These are phyloP conservation scores for Flaveria sonorensis DNA, from an alignment of 129 eudicot genomes.

Conservation along the genomic window DNA sequence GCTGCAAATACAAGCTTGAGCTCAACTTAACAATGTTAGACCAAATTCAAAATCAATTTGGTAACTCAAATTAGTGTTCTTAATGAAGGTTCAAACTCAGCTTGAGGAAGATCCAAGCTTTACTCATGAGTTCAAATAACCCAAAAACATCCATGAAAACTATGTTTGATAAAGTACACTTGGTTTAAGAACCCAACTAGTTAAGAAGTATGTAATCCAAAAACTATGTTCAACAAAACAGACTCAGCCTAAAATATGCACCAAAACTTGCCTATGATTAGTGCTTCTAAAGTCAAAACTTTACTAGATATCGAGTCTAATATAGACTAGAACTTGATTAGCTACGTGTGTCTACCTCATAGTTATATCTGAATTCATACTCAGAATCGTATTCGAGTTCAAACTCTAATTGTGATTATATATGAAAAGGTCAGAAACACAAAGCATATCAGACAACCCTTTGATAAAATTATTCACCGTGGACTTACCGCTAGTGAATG, in stretches of 20 bases:
- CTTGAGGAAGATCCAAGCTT: not conserved
- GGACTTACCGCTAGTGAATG: conserved; percentile 77
- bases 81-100: not conserved
- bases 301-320: not conserved
- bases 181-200: not conserved
- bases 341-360: not conserved
- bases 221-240: not conserved
- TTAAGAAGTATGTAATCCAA: not conserved
- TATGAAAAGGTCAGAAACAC: not conserved
- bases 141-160: not conserved
- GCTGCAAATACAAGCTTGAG: not conserved
- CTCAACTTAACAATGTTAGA: not conserved
- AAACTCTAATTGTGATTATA: not conserved
- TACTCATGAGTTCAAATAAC: not conserved
- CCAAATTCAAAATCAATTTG: not conserved
- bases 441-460: not conserved
- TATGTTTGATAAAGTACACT: not conserved
- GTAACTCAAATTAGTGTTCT: not conserved
- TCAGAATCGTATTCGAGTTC: not conserved
- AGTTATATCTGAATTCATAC: not conserved
- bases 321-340: not conserved
- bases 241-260: not conserved
- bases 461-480: conserved; percentile 1
- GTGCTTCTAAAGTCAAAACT: no score
- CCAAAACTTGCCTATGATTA: not conserved